Base-by-base conservation (phyloP, 441 rosid species). In the Gossypium lobatum region DNA sequence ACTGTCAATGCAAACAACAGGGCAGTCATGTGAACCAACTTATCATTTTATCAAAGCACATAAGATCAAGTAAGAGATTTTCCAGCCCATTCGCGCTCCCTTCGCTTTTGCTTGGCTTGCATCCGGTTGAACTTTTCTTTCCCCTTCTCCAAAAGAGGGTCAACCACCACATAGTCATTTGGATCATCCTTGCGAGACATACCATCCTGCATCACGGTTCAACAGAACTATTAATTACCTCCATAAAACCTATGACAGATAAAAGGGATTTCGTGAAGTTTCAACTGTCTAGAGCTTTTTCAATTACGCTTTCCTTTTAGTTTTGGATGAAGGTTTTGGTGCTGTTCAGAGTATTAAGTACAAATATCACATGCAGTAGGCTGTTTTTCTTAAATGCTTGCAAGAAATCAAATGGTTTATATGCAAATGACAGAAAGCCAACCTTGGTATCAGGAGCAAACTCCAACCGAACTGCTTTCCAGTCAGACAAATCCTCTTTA, bases 131-230 rank as follows among this genome's bases (percentile, higher is more conserved):
- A 95, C 77, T 95, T 95, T 77, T 91, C 99, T 80, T 89, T 95
- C 72, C 99, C 98, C 75, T 95, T 95, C 85, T 91, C 95, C 80
- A 95, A 73, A 54, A 95, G 93, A 76, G 99, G 97, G 75, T 95
- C 98, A 45, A 88, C 89, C 76, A 93, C 95, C n/a, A 89, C 91
- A 70, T 91, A 95, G 69, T 92, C 97, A 79, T 90, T 85, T 37
- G 88, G 86, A 73, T 95, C 96, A 73, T 95, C 94, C 61, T 80
- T 86, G 60, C 96, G 92, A 62, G 93, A 84, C 93, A 88, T 92
- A 4, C 82, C 77, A 84, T 86, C 91, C 98, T 93, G 90, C 74
- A 79, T 23, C 60, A 66, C 25, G 37, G 72, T 46, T 45, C 16
- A 67, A 63, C 6, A 57, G 11, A 28, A 72, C 4, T 20, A 9